A percentile compares a stretch with the other conserved stretches of the same genome.
Evolutionary conservation across 164 flowering plant species (phyloP).

Genomic region (Nelumbo lutea): DNA sequence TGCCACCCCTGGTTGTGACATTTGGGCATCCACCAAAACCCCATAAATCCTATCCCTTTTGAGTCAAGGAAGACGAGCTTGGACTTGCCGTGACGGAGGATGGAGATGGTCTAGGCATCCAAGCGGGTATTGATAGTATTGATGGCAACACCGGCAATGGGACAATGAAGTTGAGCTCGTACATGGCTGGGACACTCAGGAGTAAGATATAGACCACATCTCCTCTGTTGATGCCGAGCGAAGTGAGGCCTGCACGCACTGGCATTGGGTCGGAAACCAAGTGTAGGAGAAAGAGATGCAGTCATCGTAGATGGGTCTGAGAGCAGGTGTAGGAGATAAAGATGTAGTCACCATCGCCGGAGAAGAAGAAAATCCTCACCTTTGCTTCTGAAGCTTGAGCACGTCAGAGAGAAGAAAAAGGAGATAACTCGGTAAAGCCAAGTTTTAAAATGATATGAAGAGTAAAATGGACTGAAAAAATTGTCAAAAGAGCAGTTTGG

Average conservation of each 20-base stretch:
- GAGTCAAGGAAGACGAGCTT: conserved; percentile 27
- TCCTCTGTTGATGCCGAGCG: conserved; percentile 22
- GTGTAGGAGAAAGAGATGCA: conserved; percentile 21
- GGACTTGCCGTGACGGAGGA: conserved; percentile 27
- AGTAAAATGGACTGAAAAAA: too few relatives aligned
- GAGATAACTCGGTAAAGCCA: too few relatives aligned
- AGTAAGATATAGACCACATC: conserved; percentile 30
- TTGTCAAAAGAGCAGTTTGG: too few relatives aligned
- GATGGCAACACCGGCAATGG: conserved; percentile 36
- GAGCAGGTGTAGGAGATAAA: conserved; percentile 10
- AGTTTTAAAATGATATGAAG: too few relatives aligned
- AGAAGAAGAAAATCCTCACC: too few relatives aligned
- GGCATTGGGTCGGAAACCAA: conserved; percentile 28
- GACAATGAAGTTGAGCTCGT: conserved; percentile 36
- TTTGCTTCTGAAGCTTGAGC: too few relatives aligned
- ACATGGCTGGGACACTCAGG: conserved; percentile 38
- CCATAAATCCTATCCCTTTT: too few relatives aligned
- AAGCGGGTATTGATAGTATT: conserved; percentile 35
- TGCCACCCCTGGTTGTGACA: too few relatives aligned
- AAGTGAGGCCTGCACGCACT: conserved; percentile 27
- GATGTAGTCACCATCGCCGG: conserved; percentile 20
- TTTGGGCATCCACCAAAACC: too few relatives aligned
- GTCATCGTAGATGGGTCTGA: background rate
- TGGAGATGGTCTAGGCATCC: conserved; percentile 32
- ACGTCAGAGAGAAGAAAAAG: too few relatives aligned